A percentile compares a stretch with the other conserved stretches of the same genome.
Conservation (phyloP, 2,329 filamentous ascomycete species). For the Diaporthe citri region DNA sequence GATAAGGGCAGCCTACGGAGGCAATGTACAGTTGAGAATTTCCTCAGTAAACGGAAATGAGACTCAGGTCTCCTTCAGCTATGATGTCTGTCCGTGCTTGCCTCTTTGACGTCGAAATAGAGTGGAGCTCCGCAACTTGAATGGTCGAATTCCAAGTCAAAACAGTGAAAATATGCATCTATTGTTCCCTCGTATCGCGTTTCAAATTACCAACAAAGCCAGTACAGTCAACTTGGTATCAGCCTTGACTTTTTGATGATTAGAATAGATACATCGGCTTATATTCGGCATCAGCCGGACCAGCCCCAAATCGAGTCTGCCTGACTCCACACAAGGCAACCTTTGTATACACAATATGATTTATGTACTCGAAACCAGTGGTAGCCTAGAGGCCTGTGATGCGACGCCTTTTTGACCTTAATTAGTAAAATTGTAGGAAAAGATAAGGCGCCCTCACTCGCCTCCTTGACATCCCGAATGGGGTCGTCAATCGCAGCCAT, state of each 20-base stretch:
- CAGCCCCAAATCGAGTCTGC: neutral
- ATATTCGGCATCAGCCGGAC: too few species aligned
- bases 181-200: neutral
- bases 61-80: neutral
- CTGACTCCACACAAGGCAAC: neutral
- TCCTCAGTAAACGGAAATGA: neutral
- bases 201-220: too few species aligned
- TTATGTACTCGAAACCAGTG: neutral
- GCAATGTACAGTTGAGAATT: neutral
- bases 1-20: neutral
- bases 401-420: neutral
- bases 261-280: too few species aligned
- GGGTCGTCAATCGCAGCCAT: too few species aligned
- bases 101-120: neutral
- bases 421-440: too few species aligned
- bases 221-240: too few species aligned
- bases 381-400: neutral
- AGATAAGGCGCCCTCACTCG: too few species aligned
- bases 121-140: neutral
- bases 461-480: too few species aligned
- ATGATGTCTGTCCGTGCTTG: neutral
- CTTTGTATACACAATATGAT: neutral
- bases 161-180: too few species aligned
- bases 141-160: neutral
- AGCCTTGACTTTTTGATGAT: too few species aligned